A percentile compares a stretch with the other conserved stretches of the same genome.
phyloP scores from a whole-genome alignment of 306 rosid species.

The Vigna reflexopilosa region DNA sequence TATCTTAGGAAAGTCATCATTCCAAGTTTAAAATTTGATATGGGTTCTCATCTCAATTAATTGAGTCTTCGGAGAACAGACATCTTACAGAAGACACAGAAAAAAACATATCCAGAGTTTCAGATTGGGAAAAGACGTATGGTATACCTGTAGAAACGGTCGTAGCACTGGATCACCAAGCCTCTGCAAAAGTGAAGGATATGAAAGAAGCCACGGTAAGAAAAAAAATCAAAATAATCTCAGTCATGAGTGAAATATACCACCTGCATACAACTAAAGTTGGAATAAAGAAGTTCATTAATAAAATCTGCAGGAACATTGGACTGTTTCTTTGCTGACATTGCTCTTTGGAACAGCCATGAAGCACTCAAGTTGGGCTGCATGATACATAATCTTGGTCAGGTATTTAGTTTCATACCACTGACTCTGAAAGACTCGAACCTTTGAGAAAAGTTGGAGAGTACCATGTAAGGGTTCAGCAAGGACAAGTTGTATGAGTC shows the following conservation, averaged over 20 bases:
- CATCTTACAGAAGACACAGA: neutral
- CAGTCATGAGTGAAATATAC: slow-evolving; percentile 12
- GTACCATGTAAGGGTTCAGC: slow-evolving; percentile 94
- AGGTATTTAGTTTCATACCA: slow-evolving; percentile 34
- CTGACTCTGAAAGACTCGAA: slow-evolving; percentile 29
- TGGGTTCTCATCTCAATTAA: slow-evolving; percentile 28
- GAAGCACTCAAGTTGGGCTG: slow-evolving; percentile 97
- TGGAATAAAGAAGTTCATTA: slow-evolving; percentile 83
- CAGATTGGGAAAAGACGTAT: neutral
- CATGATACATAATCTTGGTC: slow-evolving; percentile 43
- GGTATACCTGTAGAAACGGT: slow-evolving; percentile 88
- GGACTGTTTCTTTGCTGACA: slow-evolving; percentile 81
- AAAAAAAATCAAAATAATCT: neutral
- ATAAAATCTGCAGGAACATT: slow-evolving; percentile 81
- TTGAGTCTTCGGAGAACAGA: slow-evolving; percentile 17
- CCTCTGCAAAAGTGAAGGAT: slow-evolving; percentile 58
- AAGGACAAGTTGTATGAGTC: slow-evolving; percentile 81
- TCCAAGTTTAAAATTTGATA: slow-evolving; percentile 10
- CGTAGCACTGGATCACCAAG: slow-evolving; percentile 93
- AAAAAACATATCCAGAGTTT: slow-evolving; percentile 18
- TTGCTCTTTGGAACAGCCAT: slow-evolving; percentile 99
- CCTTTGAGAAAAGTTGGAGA: slow-evolving; percentile 22
- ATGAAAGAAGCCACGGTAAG: slow-evolving; percentile 4
- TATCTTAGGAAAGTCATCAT: slow-evolving; percentile 24
- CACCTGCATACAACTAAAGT: slow-evolving; percentile 88